Conservation (phyloP, 164 flowering plant genomes). For the Aristolochia californica region DNA sequence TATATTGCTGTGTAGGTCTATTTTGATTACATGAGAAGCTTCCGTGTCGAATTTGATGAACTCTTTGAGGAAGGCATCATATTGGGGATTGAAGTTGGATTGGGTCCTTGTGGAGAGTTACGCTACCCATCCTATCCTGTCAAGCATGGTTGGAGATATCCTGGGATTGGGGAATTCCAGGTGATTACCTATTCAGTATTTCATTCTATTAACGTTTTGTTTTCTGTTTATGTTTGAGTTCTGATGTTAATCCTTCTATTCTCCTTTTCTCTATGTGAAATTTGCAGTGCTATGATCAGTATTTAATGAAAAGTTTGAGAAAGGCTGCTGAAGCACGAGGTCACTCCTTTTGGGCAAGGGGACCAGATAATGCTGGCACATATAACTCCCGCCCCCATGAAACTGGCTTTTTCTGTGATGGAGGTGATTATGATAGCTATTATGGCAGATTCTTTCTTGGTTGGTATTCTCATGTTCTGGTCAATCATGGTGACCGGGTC, state of each 20-base stretch:
- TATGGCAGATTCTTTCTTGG: constrained; percentile 85
- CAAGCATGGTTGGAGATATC: constrained; percentile 67
- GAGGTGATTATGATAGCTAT: constrained; percentile 86
- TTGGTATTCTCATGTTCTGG: constrained; percentile 72
- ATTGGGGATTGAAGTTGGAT: constrained; percentile 65
- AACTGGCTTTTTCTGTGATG: constrained; percentile 84
- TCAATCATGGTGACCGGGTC: constrained; percentile 74
- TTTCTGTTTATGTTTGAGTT: background rate
- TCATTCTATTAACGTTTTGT: background rate
- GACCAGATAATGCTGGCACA: constrained; percentile 84
- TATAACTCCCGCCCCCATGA: constrained; percentile 77
- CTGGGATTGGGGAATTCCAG: constrained; percentile 90
- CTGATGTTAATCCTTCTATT: background rate
- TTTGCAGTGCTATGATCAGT: constrained; percentile 74
- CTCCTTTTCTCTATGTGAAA: background rate
- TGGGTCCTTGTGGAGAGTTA: constrained; percentile 87
- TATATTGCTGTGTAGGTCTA: constrained; percentile 42
- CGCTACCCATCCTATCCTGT: constrained; percentile 72
- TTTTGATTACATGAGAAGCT: constrained; percentile 89
- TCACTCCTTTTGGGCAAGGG: constrained; percentile 76
- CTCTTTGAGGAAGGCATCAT: constrained; percentile 61
- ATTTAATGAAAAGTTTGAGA: constrained; percentile 54
- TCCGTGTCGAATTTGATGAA: constrained; percentile 69
- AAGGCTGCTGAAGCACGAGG: constrained; percentile 81
- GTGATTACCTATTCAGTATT: constrained; percentile 13